A percentile compares a stretch with the other conserved stretches of the same genome.
Conservation (phyloP, 2,329 filamentous ascomycete species). For the Aspergillus niger region DNA sequence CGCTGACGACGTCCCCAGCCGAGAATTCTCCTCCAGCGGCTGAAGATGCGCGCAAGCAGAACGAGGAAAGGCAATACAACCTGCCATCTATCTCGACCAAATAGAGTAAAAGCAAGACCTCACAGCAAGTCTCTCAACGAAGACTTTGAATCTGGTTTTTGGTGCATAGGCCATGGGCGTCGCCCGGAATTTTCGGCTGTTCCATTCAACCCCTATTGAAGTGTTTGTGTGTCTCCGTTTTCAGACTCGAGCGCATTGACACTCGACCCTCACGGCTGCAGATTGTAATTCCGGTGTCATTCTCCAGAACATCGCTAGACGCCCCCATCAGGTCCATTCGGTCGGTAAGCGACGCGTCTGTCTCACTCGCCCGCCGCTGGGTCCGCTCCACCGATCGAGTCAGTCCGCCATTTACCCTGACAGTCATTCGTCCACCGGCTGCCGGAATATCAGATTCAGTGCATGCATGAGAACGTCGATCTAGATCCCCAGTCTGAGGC, state of each 20-base stretch:
- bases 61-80: background rate
- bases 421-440: background rate
- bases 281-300: slow-evolving; percentile 2
- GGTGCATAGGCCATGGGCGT: background rate
- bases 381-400: slow-evolving; percentile 11
- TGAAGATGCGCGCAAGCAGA: background rate
- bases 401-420: slow-evolving; percentile 5
- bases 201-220: background rate
- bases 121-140: background rate
- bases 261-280: background rate
- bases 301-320: background rate
- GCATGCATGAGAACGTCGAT: background rate
- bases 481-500: slow-evolving; percentile 2
- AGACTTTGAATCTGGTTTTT: background rate
- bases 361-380: slow-evolving; percentile 5
- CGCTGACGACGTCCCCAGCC: background rate
- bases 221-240: background rate
- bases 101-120: background rate
- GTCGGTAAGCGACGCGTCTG: slow-evolving; percentile 2
- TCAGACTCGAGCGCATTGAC: background rate
- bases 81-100: background rate
- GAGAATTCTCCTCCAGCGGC: background rate
- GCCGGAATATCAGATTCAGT: slow-evolving; percentile 3
- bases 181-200: background rate
- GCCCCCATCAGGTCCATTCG: background rate